Conservation (phyloP, 192 early-diverging fungal genomes). For the Coemansia umbellata region DNA sequence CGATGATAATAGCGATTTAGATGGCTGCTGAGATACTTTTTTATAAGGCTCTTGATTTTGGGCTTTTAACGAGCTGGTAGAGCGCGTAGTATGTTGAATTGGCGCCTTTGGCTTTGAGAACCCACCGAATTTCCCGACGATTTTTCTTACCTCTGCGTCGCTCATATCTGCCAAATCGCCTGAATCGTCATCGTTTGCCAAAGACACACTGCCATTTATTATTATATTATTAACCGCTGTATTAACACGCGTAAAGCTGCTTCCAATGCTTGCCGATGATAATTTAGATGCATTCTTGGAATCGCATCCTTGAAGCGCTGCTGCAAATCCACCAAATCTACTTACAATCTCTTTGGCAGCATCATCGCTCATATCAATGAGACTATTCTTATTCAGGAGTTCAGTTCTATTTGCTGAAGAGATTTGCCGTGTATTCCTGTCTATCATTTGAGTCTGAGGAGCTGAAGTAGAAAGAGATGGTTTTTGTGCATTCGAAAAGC, state of each 20-base stretch:
- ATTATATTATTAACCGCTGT: too few species aligned
- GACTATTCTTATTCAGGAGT: neutral
- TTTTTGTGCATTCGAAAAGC: neutral
- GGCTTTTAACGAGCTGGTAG: too few species aligned
- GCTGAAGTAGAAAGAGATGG: neutral
- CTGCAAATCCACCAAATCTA: conserved; percentile 13
- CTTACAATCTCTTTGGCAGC: conserved; percentile 18
- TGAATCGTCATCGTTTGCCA: too few species aligned
- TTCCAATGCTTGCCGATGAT: too few species aligned
- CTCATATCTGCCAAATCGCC: conserved; percentile 26
- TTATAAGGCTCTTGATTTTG: neutral
- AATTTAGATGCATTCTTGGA: neutral
- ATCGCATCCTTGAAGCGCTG: neutral
- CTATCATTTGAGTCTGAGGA: neutral
- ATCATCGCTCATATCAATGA: conserved; percentile 15
- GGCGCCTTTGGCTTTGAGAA: conserved; percentile 9
- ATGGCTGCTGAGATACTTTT: neutral
- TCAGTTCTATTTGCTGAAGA: too few species aligned
- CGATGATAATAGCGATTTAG: too few species aligned
- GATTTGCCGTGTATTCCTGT: too few species aligned
- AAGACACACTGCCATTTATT: too few species aligned
- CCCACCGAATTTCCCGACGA: conserved; percentile 28
- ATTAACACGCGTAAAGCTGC: too few species aligned
- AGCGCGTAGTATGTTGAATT: too few species aligned
- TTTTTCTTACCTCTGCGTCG: conserved; percentile 15